Percentiles rank a stretch among this genome's conserved stretches.
Conservation (phyloP, 2,329 filamentous ascomycete genomes). For the Basipetospora sp. region DNA sequence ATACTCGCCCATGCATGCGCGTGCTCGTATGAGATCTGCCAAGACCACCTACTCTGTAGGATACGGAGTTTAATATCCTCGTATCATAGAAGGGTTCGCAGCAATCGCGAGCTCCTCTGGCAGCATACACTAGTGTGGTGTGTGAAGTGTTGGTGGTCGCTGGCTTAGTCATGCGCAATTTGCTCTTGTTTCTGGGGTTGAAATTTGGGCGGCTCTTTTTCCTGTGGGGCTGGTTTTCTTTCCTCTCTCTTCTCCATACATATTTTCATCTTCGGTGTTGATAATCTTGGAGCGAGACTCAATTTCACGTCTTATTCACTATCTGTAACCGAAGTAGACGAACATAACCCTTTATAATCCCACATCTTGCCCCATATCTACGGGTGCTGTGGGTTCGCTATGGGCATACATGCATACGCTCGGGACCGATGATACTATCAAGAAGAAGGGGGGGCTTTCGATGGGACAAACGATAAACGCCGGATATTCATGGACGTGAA, state of each 20-base stretch:
- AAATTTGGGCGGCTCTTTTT: too few species aligned
- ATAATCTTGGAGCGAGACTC: constrained; percentile 19
- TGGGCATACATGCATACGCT: constrained; percentile 45
- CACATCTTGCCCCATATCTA: constrained; percentile 28
- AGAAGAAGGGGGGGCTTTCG: background rate
- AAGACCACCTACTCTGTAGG: too few species aligned
- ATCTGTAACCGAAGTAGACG: constrained; percentile 38
- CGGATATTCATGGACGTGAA: constrained; percentile 2
- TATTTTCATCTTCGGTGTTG: constrained; percentile 26
- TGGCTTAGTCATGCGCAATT: too few species aligned
- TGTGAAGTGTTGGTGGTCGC: too few species aligned
- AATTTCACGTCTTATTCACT: constrained; percentile 28
- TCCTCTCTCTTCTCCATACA: constrained; percentile 34
- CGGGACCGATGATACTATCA: too few species aligned
- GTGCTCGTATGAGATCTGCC: too few species aligned
- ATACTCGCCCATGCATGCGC: too few species aligned
- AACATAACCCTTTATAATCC: constrained; percentile 45
- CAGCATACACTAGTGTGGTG: too few species aligned
- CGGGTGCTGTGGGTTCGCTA: constrained; percentile 47
- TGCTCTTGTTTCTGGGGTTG: too few species aligned
- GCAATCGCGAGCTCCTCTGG: too few species aligned
- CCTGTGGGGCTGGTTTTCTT: constrained; percentile 11
- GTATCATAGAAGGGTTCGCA: too few species aligned
- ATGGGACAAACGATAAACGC: background rate
- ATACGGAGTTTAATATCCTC: too few species aligned